Conservation (phyloP, 768 basidiomycete genomes). For the Xerocomus spinulosus region DNA sequence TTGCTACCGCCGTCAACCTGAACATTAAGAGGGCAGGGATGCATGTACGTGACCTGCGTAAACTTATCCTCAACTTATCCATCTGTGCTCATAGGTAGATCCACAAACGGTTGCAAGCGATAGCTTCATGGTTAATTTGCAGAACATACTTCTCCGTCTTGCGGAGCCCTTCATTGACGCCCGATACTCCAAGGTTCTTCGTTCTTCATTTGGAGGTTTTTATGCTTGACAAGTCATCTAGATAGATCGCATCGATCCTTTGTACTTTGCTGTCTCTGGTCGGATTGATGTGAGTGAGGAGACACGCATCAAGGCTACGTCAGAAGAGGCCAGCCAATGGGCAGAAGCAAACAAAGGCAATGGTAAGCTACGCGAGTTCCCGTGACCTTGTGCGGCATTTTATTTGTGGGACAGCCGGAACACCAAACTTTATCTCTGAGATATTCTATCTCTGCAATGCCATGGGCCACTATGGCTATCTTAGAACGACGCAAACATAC, state of each 20-base stretch:
- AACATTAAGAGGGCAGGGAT: conserved; percentile 90
- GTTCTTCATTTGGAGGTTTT: background rate
- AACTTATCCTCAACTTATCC: background rate
- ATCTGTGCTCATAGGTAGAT: too few relatives aligned
- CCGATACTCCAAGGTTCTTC: conserved; percentile 72
- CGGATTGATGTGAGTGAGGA: conserved; percentile 81
- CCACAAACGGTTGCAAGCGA: conserved; percentile 82
- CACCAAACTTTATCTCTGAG: conserved; percentile 92
- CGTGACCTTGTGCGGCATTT: background rate
- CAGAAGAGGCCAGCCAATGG: conserved; percentile 80
- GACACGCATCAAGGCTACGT: conserved; percentile 90
- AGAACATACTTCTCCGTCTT: conserved; percentile 76
- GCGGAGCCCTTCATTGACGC: conserved; percentile 96
- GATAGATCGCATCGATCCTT: conserved; percentile 88
- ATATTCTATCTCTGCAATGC: conserved; percentile 88
- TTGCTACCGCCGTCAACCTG: conserved; percentile 65
- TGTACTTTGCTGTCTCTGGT: conserved; percentile 69
- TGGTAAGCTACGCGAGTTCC: conserved; percentile 33
- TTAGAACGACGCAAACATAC: conserved; percentile 73
- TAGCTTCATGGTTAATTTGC: conserved; percentile 89
- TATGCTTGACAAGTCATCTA: conserved; percentile 28
- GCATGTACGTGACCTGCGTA: conserved; percentile 47
- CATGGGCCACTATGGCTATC: conserved; percentile 84
- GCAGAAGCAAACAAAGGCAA: conserved; percentile 45
- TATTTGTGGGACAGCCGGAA: conserved; percentile 38